A percentile compares a stretch with the other conserved stretches of the same genome.
Evolutionary conservation across 164 flowering plant species (phyloP).

Genomic region (Magnolia officinalis): DNA sequence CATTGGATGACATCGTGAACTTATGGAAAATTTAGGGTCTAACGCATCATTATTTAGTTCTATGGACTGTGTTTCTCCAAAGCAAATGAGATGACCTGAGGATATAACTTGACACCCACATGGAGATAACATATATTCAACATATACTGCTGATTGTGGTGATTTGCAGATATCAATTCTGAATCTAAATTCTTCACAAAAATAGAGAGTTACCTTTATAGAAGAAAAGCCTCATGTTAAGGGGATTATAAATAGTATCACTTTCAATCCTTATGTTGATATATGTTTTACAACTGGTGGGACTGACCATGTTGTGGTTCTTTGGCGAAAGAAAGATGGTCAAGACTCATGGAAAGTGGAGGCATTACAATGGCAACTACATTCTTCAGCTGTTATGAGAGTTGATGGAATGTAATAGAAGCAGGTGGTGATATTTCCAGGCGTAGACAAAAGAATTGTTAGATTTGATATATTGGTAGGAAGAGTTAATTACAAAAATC

Average conservation of each 20-base stretch:
- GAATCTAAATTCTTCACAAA: slow-evolving; percentile 43
- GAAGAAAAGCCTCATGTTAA: slow-evolving; percentile 70
- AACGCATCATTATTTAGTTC: slow-evolving; percentile 55
- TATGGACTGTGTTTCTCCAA: slow-evolving; percentile 69
- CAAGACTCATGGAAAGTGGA: slow-evolving; percentile 69
- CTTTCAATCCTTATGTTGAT: slow-evolving; percentile 71
- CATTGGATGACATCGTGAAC: too few species aligned
- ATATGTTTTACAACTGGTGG: slow-evolving; percentile 74
- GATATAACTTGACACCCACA: slow-evolving; percentile 91
- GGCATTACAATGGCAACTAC: slow-evolving; percentile 58
- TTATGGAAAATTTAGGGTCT: slow-evolving; percentile 25
- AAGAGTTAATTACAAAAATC: slow-evolving; percentile 66
- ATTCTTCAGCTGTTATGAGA: slow-evolving; percentile 87
- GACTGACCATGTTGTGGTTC: slow-evolving; percentile 84
- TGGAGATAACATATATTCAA: slow-evolving; percentile 60
- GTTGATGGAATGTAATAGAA: slow-evolving; percentile 78
- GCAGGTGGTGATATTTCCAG: slow-evolving; percentile 65
- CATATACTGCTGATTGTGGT: slow-evolving; percentile 69
- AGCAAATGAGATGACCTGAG: slow-evolving; percentile 91
- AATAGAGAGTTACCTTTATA: slow-evolving; percentile 27
- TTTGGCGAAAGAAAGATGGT: slow-evolving; percentile 63
- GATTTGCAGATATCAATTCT: slow-evolving; percentile 77
- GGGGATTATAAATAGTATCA: slow-evolving; percentile 77
- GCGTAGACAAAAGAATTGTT: slow-evolving; percentile 76
- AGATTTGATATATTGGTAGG: slow-evolving; percentile 62